A percentile compares a stretch with the other conserved stretches of the same genome.
Conservation (phyloP, 495 filamentous ascomycete species). For the Acidiella bohemica region DNA sequence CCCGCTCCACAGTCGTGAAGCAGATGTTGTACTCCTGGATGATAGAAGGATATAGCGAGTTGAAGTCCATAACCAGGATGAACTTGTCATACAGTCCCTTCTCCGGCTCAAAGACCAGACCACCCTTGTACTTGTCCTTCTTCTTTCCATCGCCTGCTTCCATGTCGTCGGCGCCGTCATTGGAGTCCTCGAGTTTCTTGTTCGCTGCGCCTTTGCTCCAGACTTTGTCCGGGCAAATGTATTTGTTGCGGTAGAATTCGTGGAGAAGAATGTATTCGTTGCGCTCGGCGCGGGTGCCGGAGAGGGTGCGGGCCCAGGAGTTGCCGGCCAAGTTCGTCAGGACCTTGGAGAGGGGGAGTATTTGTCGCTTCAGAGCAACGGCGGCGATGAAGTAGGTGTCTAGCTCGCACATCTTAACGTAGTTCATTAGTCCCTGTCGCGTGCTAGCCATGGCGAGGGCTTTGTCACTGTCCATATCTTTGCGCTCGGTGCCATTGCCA, state of each 20-base stretch:
- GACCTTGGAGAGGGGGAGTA: conserved; percentile 85
- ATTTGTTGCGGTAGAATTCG: conserved; percentile 90
- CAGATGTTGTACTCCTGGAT: conserved; percentile 99
- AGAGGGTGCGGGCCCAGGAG: conserved; percentile 92
- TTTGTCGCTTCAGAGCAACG: conserved; percentile 71
- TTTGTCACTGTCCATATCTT: conserved; percentile 74
- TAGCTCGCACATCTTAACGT: conserved; percentile 77
- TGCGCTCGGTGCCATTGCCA: conserved; percentile 48
- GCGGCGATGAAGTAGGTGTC: conserved; percentile 95
- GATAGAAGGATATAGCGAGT: conserved; percentile 95
- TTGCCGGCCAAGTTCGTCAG: conserved; percentile 95
- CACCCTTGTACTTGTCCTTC: conserved; percentile 98
- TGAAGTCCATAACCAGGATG: conserved; percentile 98
- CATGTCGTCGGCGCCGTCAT: conserved; percentile 59
- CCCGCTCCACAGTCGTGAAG: conserved; percentile 87
- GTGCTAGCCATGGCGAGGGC: conserved; percentile 71
- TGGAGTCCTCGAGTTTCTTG: conserved; percentile 48
- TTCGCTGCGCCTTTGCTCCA: conserved; percentile 41
- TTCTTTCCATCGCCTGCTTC: conserved; percentile 66
- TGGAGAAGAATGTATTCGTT: conserved; percentile 99
- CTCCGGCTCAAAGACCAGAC: conserved; percentile 94
- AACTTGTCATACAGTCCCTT: conserved; percentile 95
- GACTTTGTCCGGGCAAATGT: conserved; percentile 90
- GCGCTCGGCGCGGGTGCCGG: conserved; percentile 87
- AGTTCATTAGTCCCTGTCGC: conserved; percentile 80